These are phyloP conservation scores for Prunus salicina DNA, from an alignment of 306 rosid species.

Conservation along the genomic window DNA sequence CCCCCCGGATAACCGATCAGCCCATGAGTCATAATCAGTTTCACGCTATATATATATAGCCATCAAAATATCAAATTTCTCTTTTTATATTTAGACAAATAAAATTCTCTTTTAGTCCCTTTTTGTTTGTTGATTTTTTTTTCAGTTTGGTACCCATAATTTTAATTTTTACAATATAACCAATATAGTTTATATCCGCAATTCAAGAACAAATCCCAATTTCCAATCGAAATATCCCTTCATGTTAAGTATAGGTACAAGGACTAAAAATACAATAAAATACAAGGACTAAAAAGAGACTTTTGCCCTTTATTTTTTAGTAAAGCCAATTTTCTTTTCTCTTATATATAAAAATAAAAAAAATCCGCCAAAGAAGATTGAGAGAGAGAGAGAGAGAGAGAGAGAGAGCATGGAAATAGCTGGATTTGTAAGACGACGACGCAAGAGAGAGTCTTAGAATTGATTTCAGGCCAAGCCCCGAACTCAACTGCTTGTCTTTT, in stretches of 20 bases:
- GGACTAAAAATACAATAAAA: background rate
- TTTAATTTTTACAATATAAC: too few relatives aligned
- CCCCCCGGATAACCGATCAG: background rate
- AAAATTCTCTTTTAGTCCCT: background rate
- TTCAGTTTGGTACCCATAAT: too few relatives aligned
- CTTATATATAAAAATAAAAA: background rate
- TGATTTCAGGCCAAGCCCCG: background rate
- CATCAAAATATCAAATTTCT: too few relatives aligned
- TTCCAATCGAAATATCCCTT: too few relatives aligned
- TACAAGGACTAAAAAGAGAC: background rate
- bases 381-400: slow-evolving; percentile 1
- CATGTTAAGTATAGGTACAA: too few relatives aligned
- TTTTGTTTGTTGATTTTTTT: background rate
- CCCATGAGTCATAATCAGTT: slow-evolving; percentile 26
- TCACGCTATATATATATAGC: slow-evolving; percentile 11
- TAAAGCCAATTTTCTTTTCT: background rate
- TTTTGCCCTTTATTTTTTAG: background rate
- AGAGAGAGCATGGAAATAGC: slow-evolving; percentile 27
- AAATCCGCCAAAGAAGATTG: slow-evolving; percentile 9
- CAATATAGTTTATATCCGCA: too few relatives aligned
- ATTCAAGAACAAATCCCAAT: too few relatives aligned
- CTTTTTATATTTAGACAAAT: too few relatives aligned
- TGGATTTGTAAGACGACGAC: slow-evolving; percentile 27
- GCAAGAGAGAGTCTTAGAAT: background rate
- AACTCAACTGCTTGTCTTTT: background rate